A percentile compares a stretch with the other conserved stretches of the same genome.
Evolutionary conservation across 352 stramenopile genomes (phyloP).

Genomic region (Peronospora belbahrii): DNA sequence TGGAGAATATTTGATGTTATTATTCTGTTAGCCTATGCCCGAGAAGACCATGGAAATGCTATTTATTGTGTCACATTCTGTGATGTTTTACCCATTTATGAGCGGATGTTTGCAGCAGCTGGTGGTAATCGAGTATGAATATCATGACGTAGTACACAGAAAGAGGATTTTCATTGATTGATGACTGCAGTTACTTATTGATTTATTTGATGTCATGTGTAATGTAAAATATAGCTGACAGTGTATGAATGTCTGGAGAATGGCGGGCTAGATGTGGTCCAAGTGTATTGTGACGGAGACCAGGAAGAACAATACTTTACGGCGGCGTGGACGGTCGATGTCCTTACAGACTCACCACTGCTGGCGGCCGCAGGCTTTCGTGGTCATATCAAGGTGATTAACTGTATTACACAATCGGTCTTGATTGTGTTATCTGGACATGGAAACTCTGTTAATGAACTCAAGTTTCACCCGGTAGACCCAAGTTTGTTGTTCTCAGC

Average conservation of each 20-base stretch:
- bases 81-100: slow-evolving; percentile 54
- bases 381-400: slow-evolving; percentile 82
- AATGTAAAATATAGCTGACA: slow-evolving; percentile 44
- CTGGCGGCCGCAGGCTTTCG: slow-evolving; percentile 61
- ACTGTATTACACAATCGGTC: slow-evolving; percentile 68
- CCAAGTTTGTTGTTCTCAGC: slow-evolving; percentile 86
- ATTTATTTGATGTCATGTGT: background rate
- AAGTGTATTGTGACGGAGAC: slow-evolving; percentile 76
- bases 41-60: slow-evolving; percentile 66
- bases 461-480: slow-evolving; percentile 87
- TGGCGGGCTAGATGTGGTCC: slow-evolving; percentile 62
- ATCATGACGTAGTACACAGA: slow-evolving; percentile 4
- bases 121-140: slow-evolving; percentile 53
- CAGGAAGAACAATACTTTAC: slow-evolving; percentile 76
- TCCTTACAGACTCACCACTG: slow-evolving; percentile 59
- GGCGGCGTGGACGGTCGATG: slow-evolving; percentile 65
- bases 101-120: slow-evolving; percentile 62
- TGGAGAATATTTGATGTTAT: background rate
- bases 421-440: slow-evolving; percentile 82
- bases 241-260: slow-evolving; percentile 75
- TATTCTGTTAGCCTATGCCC: slow-evolving; percentile 38
- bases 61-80: slow-evolving; percentile 77
- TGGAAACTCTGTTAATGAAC: slow-evolving; percentile 88
- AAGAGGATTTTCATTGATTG: background rate
- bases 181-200: background rate